Conservation (phyloP, 371 early-diverging fungal genomes). For the Actinomucor elegans region DNA sequence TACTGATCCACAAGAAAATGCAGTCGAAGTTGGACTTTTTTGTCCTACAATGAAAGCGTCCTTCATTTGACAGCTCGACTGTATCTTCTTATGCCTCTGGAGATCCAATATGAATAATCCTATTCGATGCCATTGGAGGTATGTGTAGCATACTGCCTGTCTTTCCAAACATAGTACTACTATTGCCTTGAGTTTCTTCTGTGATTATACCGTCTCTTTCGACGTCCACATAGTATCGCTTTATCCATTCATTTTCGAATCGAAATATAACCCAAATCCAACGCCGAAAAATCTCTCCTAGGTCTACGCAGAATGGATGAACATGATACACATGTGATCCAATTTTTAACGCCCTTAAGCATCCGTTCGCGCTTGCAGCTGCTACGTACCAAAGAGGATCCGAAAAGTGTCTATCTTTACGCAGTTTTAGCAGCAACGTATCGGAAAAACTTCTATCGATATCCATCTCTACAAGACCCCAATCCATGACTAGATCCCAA, state of each 20-base stretch:
- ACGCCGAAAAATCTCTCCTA: slow-evolving; percentile 76
- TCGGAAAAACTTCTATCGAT: background rate
- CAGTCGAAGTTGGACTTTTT: too few species aligned
- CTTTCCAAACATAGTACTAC: too few species aligned
- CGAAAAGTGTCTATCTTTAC: background rate
- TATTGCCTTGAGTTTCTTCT: too few species aligned
- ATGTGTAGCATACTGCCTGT: too few species aligned
- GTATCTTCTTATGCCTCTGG: too few species aligned
- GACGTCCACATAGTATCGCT: slow-evolving; percentile 12
- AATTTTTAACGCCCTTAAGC: slow-evolving; percentile 59
- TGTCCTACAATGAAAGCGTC: too few species aligned
- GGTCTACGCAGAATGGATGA: slow-evolving; percentile 59
- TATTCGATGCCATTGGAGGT: too few species aligned
- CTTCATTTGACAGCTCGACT: too few species aligned
- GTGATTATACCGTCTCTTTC: background rate
- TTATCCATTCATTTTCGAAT: slow-evolving; percentile 76
- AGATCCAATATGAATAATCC: too few species aligned
- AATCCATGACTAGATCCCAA: slow-evolving; percentile 89
- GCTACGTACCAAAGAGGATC: background rate
- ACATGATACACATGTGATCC: slow-evolving; percentile 57
- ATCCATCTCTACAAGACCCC: slow-evolving; percentile 65
- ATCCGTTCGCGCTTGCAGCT: background rate
- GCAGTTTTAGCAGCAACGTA: background rate
- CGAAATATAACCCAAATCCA: slow-evolving; percentile 91
- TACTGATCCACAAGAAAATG: too few species aligned